A percentile compares a stretch with the other conserved stretches of the same genome.
phyloP scores from a whole-genome alignment of 257 asterid species.

The Leptodermis oblonga region DNA sequence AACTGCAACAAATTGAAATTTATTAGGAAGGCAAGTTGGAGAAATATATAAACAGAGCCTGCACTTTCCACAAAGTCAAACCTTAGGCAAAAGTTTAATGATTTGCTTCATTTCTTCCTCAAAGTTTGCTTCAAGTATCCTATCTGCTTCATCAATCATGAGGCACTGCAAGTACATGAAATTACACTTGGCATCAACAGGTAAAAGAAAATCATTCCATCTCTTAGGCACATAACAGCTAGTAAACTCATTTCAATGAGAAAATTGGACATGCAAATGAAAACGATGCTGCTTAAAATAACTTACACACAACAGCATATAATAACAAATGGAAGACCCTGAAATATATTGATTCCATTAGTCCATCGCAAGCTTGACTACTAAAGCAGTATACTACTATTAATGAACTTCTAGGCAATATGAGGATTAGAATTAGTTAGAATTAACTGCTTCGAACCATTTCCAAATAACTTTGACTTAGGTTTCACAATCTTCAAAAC shows the following conservation, averaged over 20 bases:
- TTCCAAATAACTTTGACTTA: background rate
- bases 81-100: conserved; percentile 81
- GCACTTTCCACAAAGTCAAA: conserved; percentile 18
- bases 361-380: background rate
- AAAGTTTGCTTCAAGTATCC: conserved; percentile 91
- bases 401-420: background rate
- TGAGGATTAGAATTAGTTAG: background rate
- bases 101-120: conserved; percentile 94
- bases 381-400: background rate
- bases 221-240: background rate
- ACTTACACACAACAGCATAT: background rate
- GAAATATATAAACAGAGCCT: background rate
- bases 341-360: background rate
- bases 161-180: conserved; percentile 71
- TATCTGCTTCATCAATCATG: conserved; percentile 90
- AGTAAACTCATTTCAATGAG: background rate
- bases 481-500: background rate
- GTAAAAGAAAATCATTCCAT: background rate
- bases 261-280: background rate
- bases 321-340: background rate
- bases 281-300: background rate
- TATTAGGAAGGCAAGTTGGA: background rate
- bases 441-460: too few species aligned
- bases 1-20: background rate
- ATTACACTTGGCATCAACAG: background rate